These are phyloP conservation scores for Nidularia pulvinata DNA, from an alignment of 768 basidiomycete genomes.

Conservation along the genomic window DNA sequence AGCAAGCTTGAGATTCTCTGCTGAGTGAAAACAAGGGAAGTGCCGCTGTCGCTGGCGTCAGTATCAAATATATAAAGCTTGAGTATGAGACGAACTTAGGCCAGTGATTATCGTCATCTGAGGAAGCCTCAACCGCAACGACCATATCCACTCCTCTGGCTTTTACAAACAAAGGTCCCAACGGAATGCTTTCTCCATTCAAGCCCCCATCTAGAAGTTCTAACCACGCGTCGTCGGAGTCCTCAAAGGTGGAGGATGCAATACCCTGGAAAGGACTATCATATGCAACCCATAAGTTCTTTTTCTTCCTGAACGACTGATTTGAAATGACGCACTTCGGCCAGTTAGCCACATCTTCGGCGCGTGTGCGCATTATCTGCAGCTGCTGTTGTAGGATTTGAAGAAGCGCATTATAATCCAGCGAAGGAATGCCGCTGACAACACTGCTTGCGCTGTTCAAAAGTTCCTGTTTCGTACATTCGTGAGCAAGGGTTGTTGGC, in stretches of 20 bases:
- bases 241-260: background rate
- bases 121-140: background rate
- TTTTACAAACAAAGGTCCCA: background rate
- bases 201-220: background rate
- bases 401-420: too few relatives aligned
- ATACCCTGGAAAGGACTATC: background rate
- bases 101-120: background rate
- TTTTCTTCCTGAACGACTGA: background rate
- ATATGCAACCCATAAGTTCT: background rate
- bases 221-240: background rate
- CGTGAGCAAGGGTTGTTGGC: too few relatives aligned
- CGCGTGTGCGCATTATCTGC: background rate
- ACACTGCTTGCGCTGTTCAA: background rate
- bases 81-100: background rate
- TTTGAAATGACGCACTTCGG: background rate
- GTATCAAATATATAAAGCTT: background rate
- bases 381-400: too few relatives aligned
- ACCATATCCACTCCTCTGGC: background rate
- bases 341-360: background rate
- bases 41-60: background rate
- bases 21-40: background rate
- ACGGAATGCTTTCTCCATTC: background rate
- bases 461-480: background rate
- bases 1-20: background rate
- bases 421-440: background rate